These are phyloP conservation scores for Rhynchosporium graminicola DNA, from an alignment of 2,329 filamentous ascomycete species.

Conservation along the genomic window DNA sequence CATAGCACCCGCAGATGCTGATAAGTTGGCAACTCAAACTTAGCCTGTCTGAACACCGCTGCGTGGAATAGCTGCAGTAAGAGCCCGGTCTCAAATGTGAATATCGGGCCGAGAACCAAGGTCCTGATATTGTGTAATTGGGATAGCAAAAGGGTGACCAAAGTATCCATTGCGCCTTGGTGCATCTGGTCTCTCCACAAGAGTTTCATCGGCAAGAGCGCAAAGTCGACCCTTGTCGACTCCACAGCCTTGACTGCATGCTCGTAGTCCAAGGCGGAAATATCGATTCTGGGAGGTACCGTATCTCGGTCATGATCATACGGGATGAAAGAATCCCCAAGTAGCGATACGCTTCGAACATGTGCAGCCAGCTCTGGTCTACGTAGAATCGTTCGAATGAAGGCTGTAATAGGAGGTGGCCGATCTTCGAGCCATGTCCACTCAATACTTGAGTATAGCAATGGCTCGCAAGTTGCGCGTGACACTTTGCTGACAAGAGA, in stretches of 20 bases:
- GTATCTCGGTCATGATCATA: neutral
- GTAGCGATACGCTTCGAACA: neutral
- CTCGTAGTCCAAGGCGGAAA: neutral
- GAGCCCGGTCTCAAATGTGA: neutral
- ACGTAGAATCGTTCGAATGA: neutral
- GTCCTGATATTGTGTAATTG: neutral
- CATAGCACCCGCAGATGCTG: too few species aligned
- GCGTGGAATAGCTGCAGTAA: too few species aligned
- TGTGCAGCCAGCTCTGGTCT: constrained; percentile 1
- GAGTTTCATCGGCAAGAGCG: neutral
- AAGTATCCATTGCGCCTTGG: neutral
- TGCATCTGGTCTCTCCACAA: neutral
- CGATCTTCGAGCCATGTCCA: constrained; percentile 1
- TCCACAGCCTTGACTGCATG: neutral
- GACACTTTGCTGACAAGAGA: constrained; percentile 6
- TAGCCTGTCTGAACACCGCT: too few species aligned
- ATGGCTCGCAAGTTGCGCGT: neutral
- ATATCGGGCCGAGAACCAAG: neutral
- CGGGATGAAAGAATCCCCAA: neutral
- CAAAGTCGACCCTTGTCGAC: neutral
- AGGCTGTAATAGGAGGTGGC: neutral
- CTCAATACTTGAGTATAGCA: neutral
- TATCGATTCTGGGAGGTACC: neutral
- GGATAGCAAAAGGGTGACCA: neutral
- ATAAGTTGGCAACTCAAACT: too few species aligned